Evolutionary conservation across 257 asterid genomes (phyloP), one percentile per base, ranked within the genome.

Genomic region (Petunia secreta): DNA sequence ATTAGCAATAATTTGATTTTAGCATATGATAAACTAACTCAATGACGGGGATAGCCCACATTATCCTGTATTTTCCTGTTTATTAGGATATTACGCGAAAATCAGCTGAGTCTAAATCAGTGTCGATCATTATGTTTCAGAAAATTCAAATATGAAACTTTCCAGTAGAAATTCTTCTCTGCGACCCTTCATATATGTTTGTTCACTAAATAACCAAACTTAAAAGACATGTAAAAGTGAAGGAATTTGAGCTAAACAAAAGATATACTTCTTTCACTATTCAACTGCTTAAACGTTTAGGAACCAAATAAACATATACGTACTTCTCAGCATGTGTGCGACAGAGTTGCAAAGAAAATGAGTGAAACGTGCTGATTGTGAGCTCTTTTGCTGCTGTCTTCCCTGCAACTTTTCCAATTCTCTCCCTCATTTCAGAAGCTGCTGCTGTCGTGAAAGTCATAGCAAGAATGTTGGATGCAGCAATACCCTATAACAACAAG

Each of bases 391-490:
- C 94, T 85, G 91, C 91, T 81, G 92, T 81, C 85, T 93, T 93
- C 83, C 99, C 98, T 79, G 97, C 93, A 81, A 92, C 93, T 86
- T 85, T 79, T 80, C 97, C 98, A 77, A 95, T 91, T 84, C 98
- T 91, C 85, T 92, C 98, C 62, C 96, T 94, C 98, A 95, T 93
- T 92, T 95, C 99, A 79, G 98, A 90, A 79, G 97, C 97, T 53
- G 98, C 98, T 77, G 97, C 98, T 71, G 96, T 90, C 71, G 98
- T 95, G 86, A 93, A 95, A 76, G 99, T 93, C 99, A 93, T 93
- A 44, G 99, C 99, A 85, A 95, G 90, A 88, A 95, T 89, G 87
- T 92, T 87, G 86, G 93, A 89, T 16, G 97, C 91, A 83, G 86
- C 83, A 79, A 95, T 89, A 52, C 98, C 99, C 98, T 93, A 84